A percentile compares a stretch with the other conserved stretches of the same genome.
Evolutionary conservation across 2,329 filamentous ascomycete genomes (phyloP).

Genomic region (Aspergillus sp.): DNA sequence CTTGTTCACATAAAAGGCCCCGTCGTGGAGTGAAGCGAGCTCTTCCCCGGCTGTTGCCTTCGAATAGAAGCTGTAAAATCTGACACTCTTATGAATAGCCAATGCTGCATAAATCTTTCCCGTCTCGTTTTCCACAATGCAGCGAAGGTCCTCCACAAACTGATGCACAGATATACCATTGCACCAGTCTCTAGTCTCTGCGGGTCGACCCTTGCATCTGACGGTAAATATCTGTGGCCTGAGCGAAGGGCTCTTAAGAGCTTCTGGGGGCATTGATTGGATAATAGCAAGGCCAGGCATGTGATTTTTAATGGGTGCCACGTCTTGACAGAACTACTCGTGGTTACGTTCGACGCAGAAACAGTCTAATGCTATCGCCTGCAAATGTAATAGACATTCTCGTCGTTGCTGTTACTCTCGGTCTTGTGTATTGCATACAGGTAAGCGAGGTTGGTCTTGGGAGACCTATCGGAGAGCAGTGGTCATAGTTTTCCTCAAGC

Average conservation of each 20-base stretch:
- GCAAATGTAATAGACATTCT: too few species aligned
- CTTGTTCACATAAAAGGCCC: neutral
- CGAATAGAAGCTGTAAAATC: conserved; percentile 1
- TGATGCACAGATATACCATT: neutral
- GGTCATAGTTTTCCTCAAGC: too few species aligned
- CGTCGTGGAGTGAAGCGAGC: neutral
- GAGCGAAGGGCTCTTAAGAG: neutral
- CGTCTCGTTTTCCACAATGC: neutral
- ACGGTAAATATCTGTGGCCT: neutral
- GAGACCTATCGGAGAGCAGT: too few species aligned
- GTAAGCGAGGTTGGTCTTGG: too few species aligned
- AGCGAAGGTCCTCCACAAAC: neutral
- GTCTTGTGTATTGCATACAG: too few species aligned
- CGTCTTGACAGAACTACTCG: too few species aligned
- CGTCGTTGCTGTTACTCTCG: too few species aligned
- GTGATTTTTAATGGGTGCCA: too few species aligned
- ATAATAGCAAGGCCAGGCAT: too few species aligned
- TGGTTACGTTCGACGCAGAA: too few species aligned
- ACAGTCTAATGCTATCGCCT: too few species aligned
- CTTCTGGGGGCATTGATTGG: too few species aligned
- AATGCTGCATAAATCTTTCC: neutral
- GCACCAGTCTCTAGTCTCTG: neutral
- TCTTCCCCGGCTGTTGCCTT: neutral
- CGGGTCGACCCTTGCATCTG: neutral
- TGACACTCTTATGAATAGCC: conserved; percentile 4